phyloP scores from a whole-genome alignment of 441 rosid species.

The Populus trichocarpa region DNA sequence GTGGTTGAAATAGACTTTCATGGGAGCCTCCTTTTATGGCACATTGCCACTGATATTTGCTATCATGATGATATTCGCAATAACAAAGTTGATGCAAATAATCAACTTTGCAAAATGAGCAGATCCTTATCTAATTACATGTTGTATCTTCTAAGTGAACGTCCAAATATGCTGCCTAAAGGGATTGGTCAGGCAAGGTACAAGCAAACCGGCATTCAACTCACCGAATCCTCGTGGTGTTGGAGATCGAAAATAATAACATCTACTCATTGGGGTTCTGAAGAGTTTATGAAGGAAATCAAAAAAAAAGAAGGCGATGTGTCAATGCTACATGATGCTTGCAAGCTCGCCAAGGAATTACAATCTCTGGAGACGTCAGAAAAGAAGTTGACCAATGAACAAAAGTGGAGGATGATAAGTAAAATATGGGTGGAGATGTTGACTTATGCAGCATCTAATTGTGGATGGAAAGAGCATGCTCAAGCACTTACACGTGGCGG shows the following conservation, averaged over 20 bases:
- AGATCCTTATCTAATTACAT: not conserved
- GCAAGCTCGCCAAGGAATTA: not conserved
- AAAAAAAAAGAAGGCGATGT: too few species aligned
- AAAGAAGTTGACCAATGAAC: not conserved
- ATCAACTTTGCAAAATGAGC: not conserved
- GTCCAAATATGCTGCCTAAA: not conserved
- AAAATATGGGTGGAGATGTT: not conserved
- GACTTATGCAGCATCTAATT: not conserved
- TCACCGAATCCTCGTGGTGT: fast-evolving
- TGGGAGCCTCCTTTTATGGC: not conserved
- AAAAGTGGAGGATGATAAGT: not conserved
- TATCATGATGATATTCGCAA: not conserved
- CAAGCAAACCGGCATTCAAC: not conserved
- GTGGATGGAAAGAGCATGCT: not conserved
- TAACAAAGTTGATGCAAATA: not conserved
- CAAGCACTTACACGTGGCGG: not conserved
- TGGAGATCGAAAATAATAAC: not conserved
- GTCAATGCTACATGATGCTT: not conserved
- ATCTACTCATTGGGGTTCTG: not conserved
- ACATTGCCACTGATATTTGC: not conserved
- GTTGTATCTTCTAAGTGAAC: not conserved
- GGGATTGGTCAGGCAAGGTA: not conserved
- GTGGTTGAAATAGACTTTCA: not conserved
- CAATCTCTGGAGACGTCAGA: not conserved
- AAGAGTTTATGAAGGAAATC: not conserved